Percentiles rank a stretch among this genome's conserved stretches.
These are phyloP conservation scores for Aspergillus calidoustus DNA, from an alignment of 2,329 filamentous ascomycete species.

Conservation along the genomic window DNA sequence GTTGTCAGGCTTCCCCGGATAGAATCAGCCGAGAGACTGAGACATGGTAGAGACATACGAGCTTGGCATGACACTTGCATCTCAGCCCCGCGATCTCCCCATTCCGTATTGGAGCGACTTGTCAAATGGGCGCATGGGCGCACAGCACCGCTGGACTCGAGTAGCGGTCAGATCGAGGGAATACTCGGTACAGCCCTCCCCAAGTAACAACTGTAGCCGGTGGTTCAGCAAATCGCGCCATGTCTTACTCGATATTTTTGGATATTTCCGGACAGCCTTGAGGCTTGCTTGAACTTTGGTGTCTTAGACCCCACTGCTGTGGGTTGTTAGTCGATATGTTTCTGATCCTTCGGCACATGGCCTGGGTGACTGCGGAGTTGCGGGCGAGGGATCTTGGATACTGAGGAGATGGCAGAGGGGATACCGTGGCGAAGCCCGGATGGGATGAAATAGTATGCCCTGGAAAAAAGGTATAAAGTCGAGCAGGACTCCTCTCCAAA, in stretches of 20 bases:
- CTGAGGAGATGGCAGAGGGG: background rate
- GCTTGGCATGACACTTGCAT: background rate
- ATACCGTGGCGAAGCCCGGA: background rate
- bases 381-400: background rate
- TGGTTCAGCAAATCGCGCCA: background rate
- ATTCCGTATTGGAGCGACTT: background rate
- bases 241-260: background rate
- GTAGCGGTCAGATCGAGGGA: background rate
- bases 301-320: background rate
- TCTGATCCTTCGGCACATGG: slow-evolving; percentile 3
- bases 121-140: background rate
- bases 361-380: background rate
- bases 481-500: background rate
- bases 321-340: background rate
- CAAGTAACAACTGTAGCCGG: background rate
- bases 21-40: background rate
- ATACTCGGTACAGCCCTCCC: background rate
- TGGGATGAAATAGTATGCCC: background rate
- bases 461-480: background rate
- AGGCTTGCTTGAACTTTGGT: background rate
- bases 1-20: background rate
- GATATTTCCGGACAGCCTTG: background rate
- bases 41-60: slow-evolving; percentile 8
- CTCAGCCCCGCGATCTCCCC: background rate
- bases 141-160: background rate